phyloP scores from a whole-genome alignment of 768 basidiomycete genomes.

The Leccinum subgranulosum region DNA sequence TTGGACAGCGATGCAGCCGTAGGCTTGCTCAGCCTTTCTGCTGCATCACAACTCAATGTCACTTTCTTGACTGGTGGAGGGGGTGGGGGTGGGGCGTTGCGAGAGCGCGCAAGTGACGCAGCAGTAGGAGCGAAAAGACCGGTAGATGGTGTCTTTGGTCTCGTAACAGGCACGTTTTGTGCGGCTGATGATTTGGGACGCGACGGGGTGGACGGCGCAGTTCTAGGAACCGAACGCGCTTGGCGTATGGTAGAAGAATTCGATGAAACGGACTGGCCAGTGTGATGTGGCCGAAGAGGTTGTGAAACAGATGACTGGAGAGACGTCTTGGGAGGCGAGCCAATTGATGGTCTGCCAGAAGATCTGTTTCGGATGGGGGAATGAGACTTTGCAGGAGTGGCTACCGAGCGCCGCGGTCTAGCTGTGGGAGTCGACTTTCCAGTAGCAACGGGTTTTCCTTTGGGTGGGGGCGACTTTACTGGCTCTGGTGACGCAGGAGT shows the following conservation, averaged over 20 bases:
- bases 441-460: slow-evolving; percentile 12
- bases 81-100: slow-evolving; percentile 46
- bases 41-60: slow-evolving; percentile 48
- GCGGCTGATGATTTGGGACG: slow-evolving; percentile 36
- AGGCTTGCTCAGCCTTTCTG: slow-evolving; percentile 77
- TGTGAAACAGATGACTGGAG: slow-evolving; percentile 37
- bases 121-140: slow-evolving; percentile 82
- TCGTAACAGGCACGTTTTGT: slow-evolving; percentile 21
- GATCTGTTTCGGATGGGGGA: slow-evolving; percentile 17
- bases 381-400: slow-evolving; percentile 32
- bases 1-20: slow-evolving; percentile 74
- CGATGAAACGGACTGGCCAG: slow-evolving; percentile 40
- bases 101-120: slow-evolving; percentile 70
- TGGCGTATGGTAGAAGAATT: slow-evolving; percentile 28
- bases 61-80: slow-evolving; percentile 53
- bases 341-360: slow-evolving; percentile 18
- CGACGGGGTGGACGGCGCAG: slow-evolving; percentile 31
- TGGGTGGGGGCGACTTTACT: slow-evolving; percentile 20
- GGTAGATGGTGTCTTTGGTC: slow-evolving; percentile 61
- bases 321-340: slow-evolving; percentile 29
- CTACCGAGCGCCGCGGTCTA: slow-evolving; percentile 14
- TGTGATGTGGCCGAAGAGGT: slow-evolving; percentile 37
- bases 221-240: slow-evolving; percentile 23
- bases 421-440: slow-evolving; percentile 24
- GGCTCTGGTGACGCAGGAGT: slow-evolving; percentile 21